Base-by-base conservation (phyloP, 768 basidiomycete species). In the Lentinula edodes region DNA sequence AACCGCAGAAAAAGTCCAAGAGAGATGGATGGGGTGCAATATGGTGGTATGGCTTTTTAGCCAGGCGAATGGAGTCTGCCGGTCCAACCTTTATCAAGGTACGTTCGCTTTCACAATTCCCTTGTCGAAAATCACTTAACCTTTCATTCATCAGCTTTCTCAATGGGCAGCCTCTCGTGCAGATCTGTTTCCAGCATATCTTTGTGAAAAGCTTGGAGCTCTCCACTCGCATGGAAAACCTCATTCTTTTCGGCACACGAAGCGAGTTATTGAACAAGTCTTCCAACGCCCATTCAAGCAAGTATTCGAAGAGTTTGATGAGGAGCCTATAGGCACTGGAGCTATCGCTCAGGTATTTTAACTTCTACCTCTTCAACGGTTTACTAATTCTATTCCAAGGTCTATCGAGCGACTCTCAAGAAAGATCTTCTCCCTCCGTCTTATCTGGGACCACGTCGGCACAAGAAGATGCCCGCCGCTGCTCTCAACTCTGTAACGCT, bases 41-140 rank as follows among this genome's bases (percentile, higher is more conserved):
- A 3, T 97, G 94, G 96, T 99, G 97, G 97, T 98, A 56, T 34
- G 23, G 81, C n/a, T 82, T 93, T 56, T 77, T 99, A 15, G 93
- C 94, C 6, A 76, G 74, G 48, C 89, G 88, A 72, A 98, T 99
- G 97, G 88, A 95, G 74, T 78, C 86, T 5, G 96, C 96, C 8
- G 97, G 97, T 1, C 97, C 97, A 15, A 96, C 95, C 0, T 98
- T 98, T 73, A 92, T 92, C 73, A 99, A 99, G 85, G 93, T 91
- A 67, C 60, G 76, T 43, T 23, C 46, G 52, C 18, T 36, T n/a
- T 59, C 43, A 12, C n/a, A 7, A n/a, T 7, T 2, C 23, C 46
- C 35, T 42, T 64, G 12, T 60, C n/a, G 51, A 43, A 38, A 63
- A 13, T 52, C 51, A 58, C 69, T 39, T 28, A 70, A 58, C 59